These are phyloP conservation scores for Talaromyces wortmannii DNA, from an alignment of 495 filamentous ascomycete genomes.

Conservation along the genomic window DNA sequence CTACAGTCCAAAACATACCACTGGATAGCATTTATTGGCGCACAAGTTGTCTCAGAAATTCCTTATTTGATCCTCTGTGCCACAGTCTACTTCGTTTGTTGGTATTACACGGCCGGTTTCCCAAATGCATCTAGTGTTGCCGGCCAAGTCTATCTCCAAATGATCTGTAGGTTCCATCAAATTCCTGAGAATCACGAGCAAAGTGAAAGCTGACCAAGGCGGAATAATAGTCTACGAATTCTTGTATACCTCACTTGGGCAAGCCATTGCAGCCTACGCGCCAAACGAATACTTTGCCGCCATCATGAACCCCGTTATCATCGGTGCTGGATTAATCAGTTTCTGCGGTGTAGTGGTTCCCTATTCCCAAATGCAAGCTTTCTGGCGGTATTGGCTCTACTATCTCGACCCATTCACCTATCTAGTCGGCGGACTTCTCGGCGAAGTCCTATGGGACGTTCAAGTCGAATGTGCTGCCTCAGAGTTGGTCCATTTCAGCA, in stretches of 20 bases:
- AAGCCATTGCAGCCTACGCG: slow-evolving; percentile 52
- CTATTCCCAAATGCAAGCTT: slow-evolving; percentile 39
- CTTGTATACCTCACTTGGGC: slow-evolving; percentile 50
- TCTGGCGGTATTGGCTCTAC: slow-evolving; percentile 62
- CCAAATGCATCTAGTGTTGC: slow-evolving; percentile 33
- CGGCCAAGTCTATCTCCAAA: slow-evolving; percentile 37
- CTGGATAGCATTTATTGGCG: slow-evolving; percentile 37
- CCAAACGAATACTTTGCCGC: slow-evolving; percentile 48
- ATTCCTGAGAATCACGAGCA: neutral
- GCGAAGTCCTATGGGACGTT: slow-evolving; percentile 31
- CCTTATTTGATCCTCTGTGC: slow-evolving; percentile 52
- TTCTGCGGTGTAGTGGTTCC: slow-evolving; percentile 52
- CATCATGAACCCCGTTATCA: slow-evolving; percentile 49
- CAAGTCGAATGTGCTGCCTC: slow-evolving; percentile 46
- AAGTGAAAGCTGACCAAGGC: neutral
- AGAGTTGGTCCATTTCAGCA: slow-evolving; percentile 56
- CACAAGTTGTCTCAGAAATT: slow-evolving; percentile 48
- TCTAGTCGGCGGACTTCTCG: slow-evolving; percentile 41
- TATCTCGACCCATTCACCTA: slow-evolving; percentile 51
- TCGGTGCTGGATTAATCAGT: slow-evolving; percentile 43
- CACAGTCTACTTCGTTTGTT: slow-evolving; percentile 51
- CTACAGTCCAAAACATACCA: slow-evolving; percentile 54
- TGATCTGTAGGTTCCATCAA: slow-evolving; percentile 33
- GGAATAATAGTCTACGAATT: slow-evolving; percentile 40
- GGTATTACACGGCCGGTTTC: slow-evolving; percentile 53